Evolutionary conservation across 805 yeast species (phyloP), one percentile per base, ranked within the genome.

Genomic region (Spathaspora gorwiae): DNA sequence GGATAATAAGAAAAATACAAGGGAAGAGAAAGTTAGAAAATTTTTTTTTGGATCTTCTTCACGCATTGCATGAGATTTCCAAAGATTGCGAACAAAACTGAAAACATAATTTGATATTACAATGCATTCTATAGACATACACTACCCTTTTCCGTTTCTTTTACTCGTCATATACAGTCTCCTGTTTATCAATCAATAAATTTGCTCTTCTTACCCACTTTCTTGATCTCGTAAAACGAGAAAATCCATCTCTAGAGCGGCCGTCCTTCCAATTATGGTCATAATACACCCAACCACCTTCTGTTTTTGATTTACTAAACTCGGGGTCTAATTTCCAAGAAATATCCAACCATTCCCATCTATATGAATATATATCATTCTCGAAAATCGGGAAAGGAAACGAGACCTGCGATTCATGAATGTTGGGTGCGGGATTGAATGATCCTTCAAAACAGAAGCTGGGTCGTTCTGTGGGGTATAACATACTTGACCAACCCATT

Each of bases 301-400:
- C 54, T 34, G 64, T 57, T 42, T 64, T 65, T 5, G 60, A 57
- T 37, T 65, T 66, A 44, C 69, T 68, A 52, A 60, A 70, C 13
- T 65, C 71, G 8, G 51, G 35, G 46, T 79, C 83, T 6, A 76
- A 48, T 8, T 56, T 54, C 87, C 87, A 81, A 2, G 56, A 47
- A 11, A 61, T 70, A 42, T 80, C 85, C 12, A 76, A 46, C 87
- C 87, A 81, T 45, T 66, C 70, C 85, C 85, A 81, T 39, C 62
- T 68, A 44, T 72, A 71, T 4, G 57, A 38, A 26, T 69, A 65
- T 11, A 66, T 54, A 47, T 63, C 70, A 48, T 66, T 61, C 24
- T 64, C 65, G 44, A 62, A 68, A 2, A 56, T 50, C 0, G 84
- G 85, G 45, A 80, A 78, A 27, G 59, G 59, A 54, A 79, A 80